These are phyloP conservation scores for Gossypium arboreum DNA, from an alignment of 345 rosid genomes.

Conservation along the genomic window DNA sequence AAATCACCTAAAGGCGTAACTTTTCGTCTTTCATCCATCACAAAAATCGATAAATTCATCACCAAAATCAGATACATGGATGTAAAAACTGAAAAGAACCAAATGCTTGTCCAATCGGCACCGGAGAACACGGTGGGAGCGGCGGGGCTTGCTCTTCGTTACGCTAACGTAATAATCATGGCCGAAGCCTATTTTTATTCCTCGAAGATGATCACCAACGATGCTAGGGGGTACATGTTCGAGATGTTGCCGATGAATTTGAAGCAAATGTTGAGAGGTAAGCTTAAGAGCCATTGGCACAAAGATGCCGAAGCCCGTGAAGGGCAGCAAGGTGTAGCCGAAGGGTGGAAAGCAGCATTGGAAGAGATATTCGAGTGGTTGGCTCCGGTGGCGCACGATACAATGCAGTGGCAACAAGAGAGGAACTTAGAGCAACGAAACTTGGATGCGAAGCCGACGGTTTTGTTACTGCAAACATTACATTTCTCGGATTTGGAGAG, in stretches of 20 bases:
- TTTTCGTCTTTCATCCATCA: background rate
- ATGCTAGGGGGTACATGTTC: conserved; percentile 33
- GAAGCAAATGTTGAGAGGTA: conserved; percentile 29
- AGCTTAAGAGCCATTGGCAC: conserved; percentile 32
- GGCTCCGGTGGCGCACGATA: conserved; percentile 47
- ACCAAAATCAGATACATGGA: background rate
- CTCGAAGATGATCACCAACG: conserved; percentile 26
- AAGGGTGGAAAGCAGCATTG: conserved; percentile 44
- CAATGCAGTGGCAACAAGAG: conserved; percentile 51
- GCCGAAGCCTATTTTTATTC: conserved; percentile 34
- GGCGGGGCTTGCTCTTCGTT: conserved; percentile 43
- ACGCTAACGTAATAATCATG: conserved; percentile 37
- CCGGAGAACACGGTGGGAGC: conserved; percentile 37
- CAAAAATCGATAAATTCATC: background rate
- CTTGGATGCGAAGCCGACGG: conserved; percentile 34
- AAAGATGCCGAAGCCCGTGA: background rate
- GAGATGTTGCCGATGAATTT: conserved; percentile 36
- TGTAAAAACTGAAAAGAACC: background rate
- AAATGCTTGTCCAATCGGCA: conserved; percentile 17
- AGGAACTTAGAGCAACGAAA: conserved; percentile 44
- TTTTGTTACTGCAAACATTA: conserved; percentile 45
- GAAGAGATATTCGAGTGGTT: conserved; percentile 47
- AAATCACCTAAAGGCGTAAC: background rate
- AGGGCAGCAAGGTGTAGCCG: conserved; percentile 24
- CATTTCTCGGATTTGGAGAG: conserved; percentile 50